Percentiles rank a stretch among this genome's conserved stretches.
Evolutionary conservation across 176 grass and related monocot species (phyloP).

Genomic region (Oryza rufipogon): DNA sequence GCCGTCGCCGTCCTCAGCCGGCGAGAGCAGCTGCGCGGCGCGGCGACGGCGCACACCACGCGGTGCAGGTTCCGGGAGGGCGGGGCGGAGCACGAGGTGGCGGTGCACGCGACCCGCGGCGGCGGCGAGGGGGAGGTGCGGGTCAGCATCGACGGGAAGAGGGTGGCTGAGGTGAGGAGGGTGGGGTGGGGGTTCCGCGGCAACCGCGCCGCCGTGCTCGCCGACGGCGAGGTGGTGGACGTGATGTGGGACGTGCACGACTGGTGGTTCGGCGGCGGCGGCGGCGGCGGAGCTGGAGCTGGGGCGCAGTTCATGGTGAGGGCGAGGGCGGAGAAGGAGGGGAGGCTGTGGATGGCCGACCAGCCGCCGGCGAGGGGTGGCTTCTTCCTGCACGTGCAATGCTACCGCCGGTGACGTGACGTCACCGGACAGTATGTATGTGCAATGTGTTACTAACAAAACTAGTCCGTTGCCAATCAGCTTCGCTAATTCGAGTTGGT

Average conservation of each 20-base stretch:
- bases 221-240: slow-evolving; percentile 67
- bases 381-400: slow-evolving; percentile 65
- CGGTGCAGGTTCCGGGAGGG: slow-evolving; percentile 63
- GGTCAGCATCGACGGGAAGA: slow-evolving; percentile 76
- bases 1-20: slow-evolving; percentile 56
- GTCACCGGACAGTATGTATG: slow-evolving; percentile 3
- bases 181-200: slow-evolving; percentile 76
- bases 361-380: slow-evolving; percentile 39
- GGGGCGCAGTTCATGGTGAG: slow-evolving; percentile 85
- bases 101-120: slow-evolving; percentile 53
- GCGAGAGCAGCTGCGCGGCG: slow-evolving; percentile 56
- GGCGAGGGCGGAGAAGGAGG: slow-evolving; percentile 60
- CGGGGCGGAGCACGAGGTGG: slow-evolving; percentile 70
- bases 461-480: background rate
- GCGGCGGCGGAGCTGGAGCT: background rate
- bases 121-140: slow-evolving; percentile 40
- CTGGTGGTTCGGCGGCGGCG: slow-evolving; percentile 63
- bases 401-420: slow-evolving; percentile 54
- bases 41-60: slow-evolving; percentile 49
- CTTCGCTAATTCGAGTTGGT: slow-evolving; percentile 5
- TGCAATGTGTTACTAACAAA: background rate
- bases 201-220: slow-evolving; percentile 66
- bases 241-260: slow-evolving; percentile 96
- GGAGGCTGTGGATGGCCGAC: slow-evolving; percentile 72
- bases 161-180: slow-evolving; percentile 56